A percentile compares a stretch with the other conserved stretches of the same genome.
phyloP scores from a whole-genome alignment of 345 rosid genomes.

The Eucalyptus sideroxylon region DNA sequence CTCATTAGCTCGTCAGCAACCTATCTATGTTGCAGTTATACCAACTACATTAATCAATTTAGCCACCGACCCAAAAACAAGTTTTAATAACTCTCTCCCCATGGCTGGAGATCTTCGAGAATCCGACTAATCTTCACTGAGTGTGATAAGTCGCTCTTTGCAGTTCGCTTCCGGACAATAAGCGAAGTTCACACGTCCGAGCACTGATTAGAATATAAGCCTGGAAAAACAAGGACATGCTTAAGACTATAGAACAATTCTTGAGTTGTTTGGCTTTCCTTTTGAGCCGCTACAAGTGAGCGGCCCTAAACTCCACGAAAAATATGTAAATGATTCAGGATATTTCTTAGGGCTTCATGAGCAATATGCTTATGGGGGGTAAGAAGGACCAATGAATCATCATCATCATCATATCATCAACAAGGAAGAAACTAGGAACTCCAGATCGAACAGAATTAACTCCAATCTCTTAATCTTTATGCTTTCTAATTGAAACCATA shows the following conservation, averaged over 20 bases:
- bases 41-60: neutral
- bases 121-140: neutral
- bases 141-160: neutral
- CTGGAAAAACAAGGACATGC: neutral
- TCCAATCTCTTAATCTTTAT: neutral
- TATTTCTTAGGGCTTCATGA: neutral
- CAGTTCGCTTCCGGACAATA: neutral
- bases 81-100: neutral
- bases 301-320: neutral
- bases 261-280: neutral
- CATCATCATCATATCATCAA: neutral
- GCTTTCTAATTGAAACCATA: neutral
- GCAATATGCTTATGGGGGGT: neutral
- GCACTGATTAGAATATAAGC: neutral
- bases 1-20: neutral
- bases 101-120: neutral
- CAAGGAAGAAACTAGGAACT: neutral
- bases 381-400: neutral
- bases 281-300: neutral
- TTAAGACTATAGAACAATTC: neutral
- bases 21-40: neutral
- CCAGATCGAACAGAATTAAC: neutral
- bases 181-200: neutral
- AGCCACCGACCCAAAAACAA: neutral
- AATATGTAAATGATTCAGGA: neutral